Conservation (phyloP, 805 yeast species). For the Lachancea dasiensis region DNA sequence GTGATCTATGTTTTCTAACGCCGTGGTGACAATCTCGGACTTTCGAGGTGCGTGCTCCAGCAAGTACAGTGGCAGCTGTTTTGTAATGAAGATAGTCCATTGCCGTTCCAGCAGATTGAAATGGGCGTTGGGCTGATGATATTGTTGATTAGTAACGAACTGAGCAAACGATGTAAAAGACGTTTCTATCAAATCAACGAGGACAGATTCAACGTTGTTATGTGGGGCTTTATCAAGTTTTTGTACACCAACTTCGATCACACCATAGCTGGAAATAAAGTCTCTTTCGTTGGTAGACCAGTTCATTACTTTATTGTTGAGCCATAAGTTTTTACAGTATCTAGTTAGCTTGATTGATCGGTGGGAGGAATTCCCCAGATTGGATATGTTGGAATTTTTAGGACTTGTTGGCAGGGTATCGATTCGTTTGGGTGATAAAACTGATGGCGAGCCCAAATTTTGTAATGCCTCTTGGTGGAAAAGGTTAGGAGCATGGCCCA, state of each 20-base stretch:
- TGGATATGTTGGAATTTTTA: slow-evolving; percentile 11
- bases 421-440: slow-evolving; percentile 28
- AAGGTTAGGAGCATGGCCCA: slow-evolving; percentile 12
- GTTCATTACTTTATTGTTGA: slow-evolving; percentile 32
- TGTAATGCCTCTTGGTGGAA: slow-evolving; percentile 9
- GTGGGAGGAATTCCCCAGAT: slow-evolving; percentile 15
- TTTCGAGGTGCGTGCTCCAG: slow-evolving; percentile 24
- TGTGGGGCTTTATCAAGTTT: slow-evolving; percentile 24
- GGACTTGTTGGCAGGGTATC: slow-evolving; percentile 24
- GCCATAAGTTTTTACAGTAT: slow-evolving; percentile 35
- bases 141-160: slow-evolving; percentile 41
- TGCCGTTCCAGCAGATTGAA: slow-evolving; percentile 33
- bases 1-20: slow-evolving; percentile 27
- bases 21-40: slow-evolving; percentile 23
- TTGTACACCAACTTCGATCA: slow-evolving; percentile 33
- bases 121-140: slow-evolving; percentile 33
- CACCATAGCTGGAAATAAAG: slow-evolving; percentile 27
- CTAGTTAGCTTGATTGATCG: slow-evolving; percentile 28
- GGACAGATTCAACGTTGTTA: slow-evolving; percentile 16
- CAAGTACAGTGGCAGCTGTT: slow-evolving; percentile 43
- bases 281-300: slow-evolving; percentile 31
- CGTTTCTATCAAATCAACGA: slow-evolving; percentile 31
- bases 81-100: slow-evolving; percentile 43
- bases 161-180: slow-evolving; percentile 39
- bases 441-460: slow-evolving; percentile 21